Base-by-base conservation (phyloP, 805 yeast species). In the Wickerhamomyces hampshirensis region DNA sequence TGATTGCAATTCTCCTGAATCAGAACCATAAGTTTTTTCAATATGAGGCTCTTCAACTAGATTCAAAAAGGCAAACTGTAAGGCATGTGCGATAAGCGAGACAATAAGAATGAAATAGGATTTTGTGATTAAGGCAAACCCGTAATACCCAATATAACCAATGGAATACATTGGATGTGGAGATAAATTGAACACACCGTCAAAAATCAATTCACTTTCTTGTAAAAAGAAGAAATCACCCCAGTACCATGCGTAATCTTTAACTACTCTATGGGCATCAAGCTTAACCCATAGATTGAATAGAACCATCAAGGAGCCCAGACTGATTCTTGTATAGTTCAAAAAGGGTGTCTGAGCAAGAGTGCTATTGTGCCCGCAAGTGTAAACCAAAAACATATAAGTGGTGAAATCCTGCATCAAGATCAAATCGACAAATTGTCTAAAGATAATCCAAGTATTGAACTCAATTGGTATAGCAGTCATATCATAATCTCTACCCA, bases 171-270 rank as follows among this genome's bases (percentile, higher is more conserved):
- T 85, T 35, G 95, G 95, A 55, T 85, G 95, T 14, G 95, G 95
- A 12, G 88, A 85, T 70, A 85, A 72, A 58, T 85, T 91, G 58
- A 84, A 85, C 8, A 85, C 93, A 28, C 95, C 95, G 56, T 86
- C 95, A 60, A 85, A 85, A 21, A 84, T 80, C 50, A 85, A 69
- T 38, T 75, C 77, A 55, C 69, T 75, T 44, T 74, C 75, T 55
- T 83, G 84, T 37, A 87, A 65, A 62, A 85, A 85, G 70, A 85
- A 85, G 62, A 85, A 85, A 60, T 86, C 95, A 18, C 95, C 95
- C 95, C 95, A 85, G 59, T 85, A 85, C 95, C 95, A 85, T 9
- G 95, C 95, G 55, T 79, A 85, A 55, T 85, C 95, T 57, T 85
- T 84, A 40, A 85, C 88, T 14, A 85, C 88, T 46, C 88, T 72